A percentile compares a stretch with the other conserved stretches of the same genome.
phyloP scores from a whole-genome alignment of 768 basidiomycete genomes.

The Kwoniella sp. region DNA sequence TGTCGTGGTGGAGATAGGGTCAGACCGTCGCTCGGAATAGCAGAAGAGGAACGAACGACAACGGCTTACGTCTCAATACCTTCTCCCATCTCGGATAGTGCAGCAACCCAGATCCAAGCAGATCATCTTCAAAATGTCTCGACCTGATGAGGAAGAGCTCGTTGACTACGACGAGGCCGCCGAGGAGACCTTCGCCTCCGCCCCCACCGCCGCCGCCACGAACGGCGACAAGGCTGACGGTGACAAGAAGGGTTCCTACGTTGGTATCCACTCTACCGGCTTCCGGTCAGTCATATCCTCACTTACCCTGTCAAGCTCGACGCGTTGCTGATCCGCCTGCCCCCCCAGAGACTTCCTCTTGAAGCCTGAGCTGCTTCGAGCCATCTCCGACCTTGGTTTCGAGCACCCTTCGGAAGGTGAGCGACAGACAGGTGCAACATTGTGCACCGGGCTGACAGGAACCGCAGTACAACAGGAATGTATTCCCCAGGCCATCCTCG shows the following conservation, averaged over 20 bases:
- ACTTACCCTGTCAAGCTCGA: background rate
- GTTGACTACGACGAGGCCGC: constrained; percentile 51
- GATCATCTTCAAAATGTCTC: constrained; percentile 38
- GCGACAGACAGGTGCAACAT: no score
- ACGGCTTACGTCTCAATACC: constrained; percentile 26
- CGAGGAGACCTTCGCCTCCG: constrained; percentile 50
- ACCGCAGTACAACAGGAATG: constrained; percentile 96
- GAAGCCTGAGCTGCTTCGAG: constrained; percentile 93
- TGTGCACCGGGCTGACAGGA: no score
- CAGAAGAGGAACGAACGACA: constrained; percentile 3
- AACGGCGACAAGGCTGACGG: constrained; percentile 54
- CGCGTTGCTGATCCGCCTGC: background rate
- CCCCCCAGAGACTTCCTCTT: constrained; percentile 81
- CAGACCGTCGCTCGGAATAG: background rate
- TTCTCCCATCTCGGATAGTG: constrained; percentile 9
- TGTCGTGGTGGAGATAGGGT: background rate
- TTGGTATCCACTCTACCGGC: constrained; percentile 99
- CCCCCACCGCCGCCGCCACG: constrained; percentile 45
- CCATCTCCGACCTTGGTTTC: constrained; percentile 98
- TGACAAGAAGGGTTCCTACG: constrained; percentile 86
- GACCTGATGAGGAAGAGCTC: constrained; percentile 50
- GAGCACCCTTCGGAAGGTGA: constrained; percentile 99
- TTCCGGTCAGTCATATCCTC: constrained; percentile 67
- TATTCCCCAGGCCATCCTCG: constrained; percentile 97
- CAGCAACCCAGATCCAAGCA: background rate